Evolutionary conservation across 108 stramenopile species (phyloP), one percentile per base, ranked within the genome.

Genomic region (Chaetoceros tenuissimus): DNA sequence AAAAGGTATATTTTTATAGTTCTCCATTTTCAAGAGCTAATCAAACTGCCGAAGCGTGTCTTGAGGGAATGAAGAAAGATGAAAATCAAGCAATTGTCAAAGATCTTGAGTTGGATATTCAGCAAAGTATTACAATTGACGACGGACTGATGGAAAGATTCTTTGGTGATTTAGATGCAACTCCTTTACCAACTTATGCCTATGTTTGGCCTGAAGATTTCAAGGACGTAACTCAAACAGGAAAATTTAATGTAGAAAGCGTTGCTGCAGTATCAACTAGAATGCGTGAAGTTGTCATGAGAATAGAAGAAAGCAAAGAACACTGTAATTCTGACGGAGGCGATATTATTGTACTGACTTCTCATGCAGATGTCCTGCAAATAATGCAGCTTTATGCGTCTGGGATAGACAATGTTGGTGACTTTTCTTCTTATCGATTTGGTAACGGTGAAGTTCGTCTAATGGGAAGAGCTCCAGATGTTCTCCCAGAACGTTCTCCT

Each of bases 141-240:
- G 76, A 86, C 54, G 52, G 78, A 21, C 69, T 90, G 2, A 83
- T 90, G 81, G 88, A 90, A 66, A 66, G 88, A 29, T 85, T 68
- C 51, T 90, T 90, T 77, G 88, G 88, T 2, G 56, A 80, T 47
- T 56, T 90, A 25, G 88, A 90, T 54, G 82, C 48, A 3, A 78
- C 72, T 59, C 73, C 76, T 29, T 69, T 90, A 24, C 57, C 63
- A 53, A 87, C 85, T 13, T 75, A 79, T 59, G 66, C 63, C 8
- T 85, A 90, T 61, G 88, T 90, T 3, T 90, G 88, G 88, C 88
- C 88, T 2, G 62, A 84, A 59, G 84, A 90, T 59, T 66, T 68
- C 47, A 64, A 84, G 28, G 72, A 82, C 29, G 73, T 72, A 13
- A 83, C 83, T 3, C 81, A 85, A 23, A 90, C 82, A 18, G 73